Evolutionary conservation across 306 rosid species (phyloP).

Genomic region (Mimosa pudica): DNA sequence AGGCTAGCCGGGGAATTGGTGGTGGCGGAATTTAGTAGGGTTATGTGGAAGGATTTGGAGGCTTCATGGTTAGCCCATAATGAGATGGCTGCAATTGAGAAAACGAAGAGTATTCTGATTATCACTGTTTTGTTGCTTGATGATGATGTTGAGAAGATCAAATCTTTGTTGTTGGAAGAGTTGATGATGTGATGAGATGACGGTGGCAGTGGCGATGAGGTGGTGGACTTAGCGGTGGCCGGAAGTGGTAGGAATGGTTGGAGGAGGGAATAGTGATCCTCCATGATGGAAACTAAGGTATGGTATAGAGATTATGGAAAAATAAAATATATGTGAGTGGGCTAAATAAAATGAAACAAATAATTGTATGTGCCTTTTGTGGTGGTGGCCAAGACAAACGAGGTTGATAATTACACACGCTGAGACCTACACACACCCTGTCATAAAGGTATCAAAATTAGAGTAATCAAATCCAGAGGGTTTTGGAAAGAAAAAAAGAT

Average conservation of each 20-base stretch:
- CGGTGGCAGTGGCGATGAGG: constrained; percentile 10
- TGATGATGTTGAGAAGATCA: not conserved
- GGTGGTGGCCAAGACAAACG: not conserved
- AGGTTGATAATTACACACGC: not conserved
- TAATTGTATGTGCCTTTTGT: not conserved
- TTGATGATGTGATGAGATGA: not conserved
- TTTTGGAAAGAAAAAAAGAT: too few relatives aligned
- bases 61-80: constrained; percentile 68
- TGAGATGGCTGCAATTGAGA: constrained; percentile 45
- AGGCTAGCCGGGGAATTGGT: constrained; percentile 40
- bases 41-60: constrained; percentile 59
- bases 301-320: not conserved
- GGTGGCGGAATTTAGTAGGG: constrained; percentile 47
- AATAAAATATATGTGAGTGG: not conserved
- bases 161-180: not conserved
- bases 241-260: constrained; percentile 34
- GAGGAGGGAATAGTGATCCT: constrained; percentile 23
- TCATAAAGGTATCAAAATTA: too few relatives aligned
- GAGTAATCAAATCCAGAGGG: too few relatives aligned
- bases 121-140: constrained; percentile 19
- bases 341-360: too few relatives aligned
- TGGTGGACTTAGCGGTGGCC: not conserved
- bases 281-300: not conserved
- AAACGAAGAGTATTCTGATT: constrained; percentile 38
- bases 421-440: too few relatives aligned